These are phyloP conservation scores for Teunomyces barrocoloradensis DNA, from an alignment of 805 yeast genomes.

Conservation along the genomic window DNA sequence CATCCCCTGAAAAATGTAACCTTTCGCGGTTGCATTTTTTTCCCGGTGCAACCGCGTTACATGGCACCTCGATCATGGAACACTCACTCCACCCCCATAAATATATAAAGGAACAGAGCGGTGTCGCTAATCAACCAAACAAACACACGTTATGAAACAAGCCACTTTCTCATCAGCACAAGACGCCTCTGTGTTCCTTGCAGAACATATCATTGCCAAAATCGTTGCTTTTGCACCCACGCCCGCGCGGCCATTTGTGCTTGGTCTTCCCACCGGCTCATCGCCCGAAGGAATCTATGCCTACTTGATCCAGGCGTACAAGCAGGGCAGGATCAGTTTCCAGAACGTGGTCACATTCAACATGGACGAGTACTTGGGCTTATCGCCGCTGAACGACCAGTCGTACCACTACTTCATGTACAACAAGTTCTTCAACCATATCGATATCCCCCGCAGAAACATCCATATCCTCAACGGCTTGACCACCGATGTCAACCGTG, in stretches of 20 bases:
- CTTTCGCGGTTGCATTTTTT: slow-evolving; percentile 2
- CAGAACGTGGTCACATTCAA: slow-evolving; percentile 56
- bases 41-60: slow-evolving; percentile 1
- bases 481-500: slow-evolving; percentile 42
- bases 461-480: slow-evolving; percentile 56
- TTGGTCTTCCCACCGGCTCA: slow-evolving; percentile 62
- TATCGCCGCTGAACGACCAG: slow-evolving; percentile 46
- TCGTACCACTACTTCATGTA: slow-evolving; percentile 60
- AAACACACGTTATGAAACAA: slow-evolving; percentile 20
- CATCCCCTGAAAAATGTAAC: not conserved
- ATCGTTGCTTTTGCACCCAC: slow-evolving; percentile 48
- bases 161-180: slow-evolving; percentile 34
- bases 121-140: too few relatives aligned
- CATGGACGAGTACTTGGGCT: slow-evolving; percentile 59
- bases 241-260: slow-evolving; percentile 45
- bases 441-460: slow-evolving; percentile 51
- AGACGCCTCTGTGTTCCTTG: slow-evolving; percentile 45
- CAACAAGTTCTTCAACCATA: slow-evolving; percentile 52
- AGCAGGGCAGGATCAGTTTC: slow-evolving; percentile 43
- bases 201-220: slow-evolving; percentile 41
- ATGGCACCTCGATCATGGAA: not conserved
- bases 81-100: not conserved
- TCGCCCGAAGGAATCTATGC: slow-evolving; percentile 57
- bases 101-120: not conserved
- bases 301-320: slow-evolving; percentile 43